Evolutionary conservation across 2,329 filamentous ascomycete species (phyloP).

Genomic region (Trichoderma harzianum): DNA sequence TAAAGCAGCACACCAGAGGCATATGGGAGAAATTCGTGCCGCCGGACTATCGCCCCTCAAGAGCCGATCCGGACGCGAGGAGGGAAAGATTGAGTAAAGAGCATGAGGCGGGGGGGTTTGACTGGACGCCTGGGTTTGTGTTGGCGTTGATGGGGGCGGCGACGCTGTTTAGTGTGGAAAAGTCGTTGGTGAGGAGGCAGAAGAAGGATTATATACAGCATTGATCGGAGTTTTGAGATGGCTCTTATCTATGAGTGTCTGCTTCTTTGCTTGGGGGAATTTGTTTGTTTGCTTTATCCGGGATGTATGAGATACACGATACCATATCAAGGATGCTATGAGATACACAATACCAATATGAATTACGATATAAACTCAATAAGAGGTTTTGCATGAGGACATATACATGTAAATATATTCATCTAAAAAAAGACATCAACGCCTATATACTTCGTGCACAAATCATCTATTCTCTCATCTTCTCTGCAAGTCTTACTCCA

Average conservation of each 20-base stretch:
- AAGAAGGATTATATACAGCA: constrained; percentile 8
- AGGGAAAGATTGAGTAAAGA: constrained; percentile 2
- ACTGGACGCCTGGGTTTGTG: constrained; percentile 16
- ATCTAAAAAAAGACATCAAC: neutral
- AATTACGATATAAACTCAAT: neutral
- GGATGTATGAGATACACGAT: neutral
- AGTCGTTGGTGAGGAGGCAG: constrained; percentile 5
- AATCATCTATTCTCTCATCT: neutral
- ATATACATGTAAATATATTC: neutral
- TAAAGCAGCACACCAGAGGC: neutral
- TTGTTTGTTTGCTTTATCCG: neutral
- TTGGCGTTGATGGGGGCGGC: constrained; percentile 17
- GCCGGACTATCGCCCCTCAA: neutral
- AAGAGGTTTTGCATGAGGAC: neutral
- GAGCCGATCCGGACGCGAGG: constrained; percentile 10
- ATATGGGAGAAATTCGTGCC: neutral
- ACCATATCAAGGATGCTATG: neutral
- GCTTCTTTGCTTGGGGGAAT: no score
- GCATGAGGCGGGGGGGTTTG: constrained; percentile 16
- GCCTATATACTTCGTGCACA: neutral
- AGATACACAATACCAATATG: neutral
- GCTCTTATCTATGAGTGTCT: neutral
- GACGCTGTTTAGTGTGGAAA: constrained; percentile 17
- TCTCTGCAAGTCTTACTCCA: neutral
- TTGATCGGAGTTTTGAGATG: neutral